These are phyloP conservation scores for Geotrichum bryndzae DNA, from an alignment of 1,139 yeast genomes.

Conservation along the genomic window DNA sequence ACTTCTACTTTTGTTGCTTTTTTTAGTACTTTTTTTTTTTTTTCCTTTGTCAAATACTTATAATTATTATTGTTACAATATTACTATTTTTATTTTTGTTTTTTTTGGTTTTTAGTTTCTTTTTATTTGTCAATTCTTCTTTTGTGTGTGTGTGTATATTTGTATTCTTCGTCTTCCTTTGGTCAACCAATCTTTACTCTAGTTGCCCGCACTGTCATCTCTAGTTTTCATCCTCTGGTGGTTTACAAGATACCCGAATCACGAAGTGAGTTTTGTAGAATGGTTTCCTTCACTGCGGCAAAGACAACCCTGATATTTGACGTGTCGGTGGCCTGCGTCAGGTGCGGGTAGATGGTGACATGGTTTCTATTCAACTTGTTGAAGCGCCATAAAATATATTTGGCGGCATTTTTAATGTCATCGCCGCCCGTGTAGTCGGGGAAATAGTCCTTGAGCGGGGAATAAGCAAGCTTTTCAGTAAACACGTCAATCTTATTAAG, in stretches of 20 bases:
- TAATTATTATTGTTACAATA: background rate
- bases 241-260: constrained; percentile 70
- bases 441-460: constrained; percentile 78
- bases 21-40: background rate
- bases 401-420: constrained; percentile 89
- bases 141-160: background rate
- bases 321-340: constrained; percentile 93
- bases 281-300: constrained; percentile 87
- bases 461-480: constrained; percentile 73
- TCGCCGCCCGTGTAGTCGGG: constrained; percentile 88
- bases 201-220: background rate
- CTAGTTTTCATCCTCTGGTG: too few species aligned
- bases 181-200: background rate
- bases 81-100: background rate
- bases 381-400: constrained; percentile 86
- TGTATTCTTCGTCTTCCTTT: background rate
- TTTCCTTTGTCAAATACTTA: background rate
- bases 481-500: constrained; percentile 86
- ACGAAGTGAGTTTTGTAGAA: constrained; percentile 73
- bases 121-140: background rate
- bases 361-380: constrained; percentile 80
- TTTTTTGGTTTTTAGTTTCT: too few species aligned
- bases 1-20: background rate
- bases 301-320: constrained; percentile 81
- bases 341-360: constrained; percentile 77